These are phyloP conservation scores for Yamadazyma membranifaciens DNA, from an alignment of 1,139 yeast species.

Conservation along the genomic window DNA sequence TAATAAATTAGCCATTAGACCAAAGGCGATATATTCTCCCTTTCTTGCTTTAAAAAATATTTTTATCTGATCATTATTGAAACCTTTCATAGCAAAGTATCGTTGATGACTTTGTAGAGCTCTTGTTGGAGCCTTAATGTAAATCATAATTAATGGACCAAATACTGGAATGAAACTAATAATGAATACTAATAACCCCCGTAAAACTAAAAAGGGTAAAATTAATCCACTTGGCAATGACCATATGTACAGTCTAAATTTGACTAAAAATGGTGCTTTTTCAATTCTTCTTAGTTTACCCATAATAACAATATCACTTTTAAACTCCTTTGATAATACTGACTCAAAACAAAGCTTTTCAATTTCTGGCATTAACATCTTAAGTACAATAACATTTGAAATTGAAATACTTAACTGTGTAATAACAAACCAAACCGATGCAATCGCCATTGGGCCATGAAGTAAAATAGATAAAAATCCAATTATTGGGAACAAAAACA, in stretches of 20 bases:
- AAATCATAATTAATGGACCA: slow-evolving; percentile 57
- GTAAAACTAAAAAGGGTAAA: slow-evolving; percentile 25
- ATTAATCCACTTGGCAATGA: slow-evolving; percentile 24
- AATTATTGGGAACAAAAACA: slow-evolving; percentile 47
- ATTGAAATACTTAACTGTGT: slow-evolving; percentile 52
- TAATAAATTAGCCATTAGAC: slow-evolving; percentile 54
- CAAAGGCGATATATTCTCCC: slow-evolving; percentile 49
- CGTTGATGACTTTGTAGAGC: slow-evolving; percentile 58
- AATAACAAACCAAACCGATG: slow-evolving; percentile 53
- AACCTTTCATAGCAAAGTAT: slow-evolving; percentile 61
- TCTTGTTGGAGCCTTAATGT: slow-evolving; percentile 57
- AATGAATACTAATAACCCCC: slow-evolving; percentile 28
- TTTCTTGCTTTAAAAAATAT: slow-evolving; percentile 26
- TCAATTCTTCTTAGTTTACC: slow-evolving; percentile 41
- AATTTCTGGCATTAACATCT: slow-evolving; percentile 56
- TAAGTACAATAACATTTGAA: slow-evolving; percentile 49
- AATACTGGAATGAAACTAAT: slow-evolving; percentile 57
- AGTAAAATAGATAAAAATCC: slow-evolving; percentile 46
- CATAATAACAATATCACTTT: slow-evolving; percentile 47
- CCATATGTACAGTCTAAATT: slow-evolving; percentile 22
- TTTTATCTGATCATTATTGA: slow-evolving; percentile 37
- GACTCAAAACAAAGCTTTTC: slow-evolving; percentile 57
- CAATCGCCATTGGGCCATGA: slow-evolving; percentile 54
- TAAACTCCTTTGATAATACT: slow-evolving; percentile 49
- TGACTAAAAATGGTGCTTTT: slow-evolving; percentile 31